Percentiles rank a stretch among this genome's conserved stretches.
phyloP scores from a whole-genome alignment of 1,284 basidiomycete genomes.

The Cryptococcus neoformans region DNA sequence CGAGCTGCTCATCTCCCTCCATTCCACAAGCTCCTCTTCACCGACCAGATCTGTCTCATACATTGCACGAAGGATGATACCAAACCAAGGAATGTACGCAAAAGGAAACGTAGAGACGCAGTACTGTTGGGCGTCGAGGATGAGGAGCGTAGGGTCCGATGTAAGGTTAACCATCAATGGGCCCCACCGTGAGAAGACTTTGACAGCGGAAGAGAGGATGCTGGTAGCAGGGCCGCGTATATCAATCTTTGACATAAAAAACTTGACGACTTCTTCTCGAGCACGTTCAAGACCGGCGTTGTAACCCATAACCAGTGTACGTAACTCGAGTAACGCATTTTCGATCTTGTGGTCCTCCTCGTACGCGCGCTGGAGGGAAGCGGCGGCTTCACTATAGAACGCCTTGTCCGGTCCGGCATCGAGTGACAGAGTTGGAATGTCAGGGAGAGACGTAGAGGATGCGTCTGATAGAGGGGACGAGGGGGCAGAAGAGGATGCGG shows the following conservation, averaged over 20 bases:
- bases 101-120: constrained; percentile 18
- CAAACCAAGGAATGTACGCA: constrained; percentile 36
- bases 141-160: constrained; percentile 29
- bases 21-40: constrained; percentile 46
- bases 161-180: constrained; percentile 29
- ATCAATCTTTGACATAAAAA: constrained; percentile 38
- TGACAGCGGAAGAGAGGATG: constrained; percentile 23
- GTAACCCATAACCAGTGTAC: constrained; percentile 46
- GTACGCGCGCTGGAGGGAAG: constrained; percentile 44
- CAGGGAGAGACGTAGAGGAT: constrained; percentile 24
- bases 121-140: constrained; percentile 25
- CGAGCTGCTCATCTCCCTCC: constrained; percentile 41
- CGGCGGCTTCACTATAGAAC: constrained; percentile 39
- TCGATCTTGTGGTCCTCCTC: constrained; percentile 46
- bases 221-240: constrained; percentile 21
- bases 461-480: constrained; percentile 27
- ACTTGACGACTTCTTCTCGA: constrained; percentile 43
- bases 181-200: constrained; percentile 44
- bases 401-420: constrained; percentile 30
- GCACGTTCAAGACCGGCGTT: constrained; percentile 48
- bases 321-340: constrained; percentile 46
- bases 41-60: constrained; percentile 49
- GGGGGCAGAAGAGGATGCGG: constrained; percentile 36
- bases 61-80: constrained; percentile 43
- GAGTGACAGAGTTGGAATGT: constrained; percentile 23